Evolutionary conservation across 2,329 filamentous ascomycete species (phyloP).

Genomic region (Penicillium italicum): DNA sequence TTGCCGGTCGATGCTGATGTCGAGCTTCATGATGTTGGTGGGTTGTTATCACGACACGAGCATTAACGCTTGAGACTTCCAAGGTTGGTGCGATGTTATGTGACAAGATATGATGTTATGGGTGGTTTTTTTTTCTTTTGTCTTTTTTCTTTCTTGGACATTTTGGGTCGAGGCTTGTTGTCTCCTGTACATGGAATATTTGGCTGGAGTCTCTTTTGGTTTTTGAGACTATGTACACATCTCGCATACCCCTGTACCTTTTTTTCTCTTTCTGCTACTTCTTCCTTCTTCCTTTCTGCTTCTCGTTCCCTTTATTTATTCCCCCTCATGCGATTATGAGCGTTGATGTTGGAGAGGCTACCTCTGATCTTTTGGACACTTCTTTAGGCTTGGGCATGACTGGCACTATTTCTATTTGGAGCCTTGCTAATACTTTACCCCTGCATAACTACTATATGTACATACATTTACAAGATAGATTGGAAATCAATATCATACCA

Average conservation of each 20-base stretch:
- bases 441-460: neutral
- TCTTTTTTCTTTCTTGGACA: neutral
- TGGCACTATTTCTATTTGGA: neutral
- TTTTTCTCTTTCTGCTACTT: neutral
- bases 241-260: neutral
- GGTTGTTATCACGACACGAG: conserved; percentile 30
- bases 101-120: conserved; percentile 2
- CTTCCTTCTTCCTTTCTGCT: neutral
- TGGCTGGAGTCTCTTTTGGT: neutral
- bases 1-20: conserved; percentile 25
- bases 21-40: conserved; percentile 45
- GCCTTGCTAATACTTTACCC: conserved; percentile 2
- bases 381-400: neutral
- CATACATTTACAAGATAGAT: neutral
- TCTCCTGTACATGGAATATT: neutral
- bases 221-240: neutral
- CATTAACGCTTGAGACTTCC: neutral
- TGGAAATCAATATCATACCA: neutral
- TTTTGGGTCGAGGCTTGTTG: neutral
- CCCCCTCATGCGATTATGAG: conserved; percentile 11
- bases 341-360: conserved; percentile 13
- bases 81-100: neutral
- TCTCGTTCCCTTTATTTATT: conserved; percentile 5
- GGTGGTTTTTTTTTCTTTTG: no score
- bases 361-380: neutral